Evolutionary conservation across 2,329 filamentous ascomycete species (phyloP).

Genomic region (Venturia nashicola): DNA sequence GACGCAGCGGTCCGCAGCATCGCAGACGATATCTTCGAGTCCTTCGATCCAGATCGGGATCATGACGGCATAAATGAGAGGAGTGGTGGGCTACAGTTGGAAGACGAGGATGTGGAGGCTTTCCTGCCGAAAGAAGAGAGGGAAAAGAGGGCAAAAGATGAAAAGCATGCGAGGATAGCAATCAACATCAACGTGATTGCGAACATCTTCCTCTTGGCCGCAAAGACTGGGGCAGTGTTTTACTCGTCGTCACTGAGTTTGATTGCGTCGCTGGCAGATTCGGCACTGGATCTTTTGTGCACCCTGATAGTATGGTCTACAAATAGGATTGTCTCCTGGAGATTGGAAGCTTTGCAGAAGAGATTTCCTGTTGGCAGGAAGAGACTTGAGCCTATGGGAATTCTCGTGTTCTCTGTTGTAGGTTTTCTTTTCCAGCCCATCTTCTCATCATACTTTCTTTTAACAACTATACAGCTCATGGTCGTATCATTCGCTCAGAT

Average conservation of each 20-base stretch:
- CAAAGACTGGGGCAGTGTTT: conserved; percentile 43
- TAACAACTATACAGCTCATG: conserved; percentile 52
- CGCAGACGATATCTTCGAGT: conserved; percentile 47
- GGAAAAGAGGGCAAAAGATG: conserved; percentile 32
- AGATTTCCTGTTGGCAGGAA: conserved; percentile 59
- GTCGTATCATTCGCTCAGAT: conserved; percentile 72
- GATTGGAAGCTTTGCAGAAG: conserved; percentile 35
- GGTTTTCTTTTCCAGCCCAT: background rate
- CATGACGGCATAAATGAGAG: conserved; percentile 40
- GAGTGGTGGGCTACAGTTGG: conserved; percentile 36
- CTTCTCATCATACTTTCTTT: background rate
- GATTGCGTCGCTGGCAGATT: conserved; percentile 50
- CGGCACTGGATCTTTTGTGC: conserved; percentile 47
- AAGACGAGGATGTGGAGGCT: conserved; percentile 38
- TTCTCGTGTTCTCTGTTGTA: conserved; percentile 66
- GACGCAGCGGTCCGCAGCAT: conserved; percentile 44
- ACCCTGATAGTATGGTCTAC: conserved; percentile 50
- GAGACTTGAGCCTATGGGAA: conserved; percentile 65
- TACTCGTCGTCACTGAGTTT: conserved; percentile 39
- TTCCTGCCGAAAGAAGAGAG: conserved; percentile 45
- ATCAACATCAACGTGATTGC: conserved; percentile 50
- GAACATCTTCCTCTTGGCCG: conserved; percentile 43
- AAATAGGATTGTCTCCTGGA: conserved; percentile 47
- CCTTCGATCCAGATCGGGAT: conserved; percentile 46
- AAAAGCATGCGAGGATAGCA: conserved; percentile 41